A percentile compares a stretch with the other conserved stretches of the same genome.
phyloP scores from a whole-genome alignment of 2,329 filamentous ascomycete species.

The Cadophora luteo-olivacea region DNA sequence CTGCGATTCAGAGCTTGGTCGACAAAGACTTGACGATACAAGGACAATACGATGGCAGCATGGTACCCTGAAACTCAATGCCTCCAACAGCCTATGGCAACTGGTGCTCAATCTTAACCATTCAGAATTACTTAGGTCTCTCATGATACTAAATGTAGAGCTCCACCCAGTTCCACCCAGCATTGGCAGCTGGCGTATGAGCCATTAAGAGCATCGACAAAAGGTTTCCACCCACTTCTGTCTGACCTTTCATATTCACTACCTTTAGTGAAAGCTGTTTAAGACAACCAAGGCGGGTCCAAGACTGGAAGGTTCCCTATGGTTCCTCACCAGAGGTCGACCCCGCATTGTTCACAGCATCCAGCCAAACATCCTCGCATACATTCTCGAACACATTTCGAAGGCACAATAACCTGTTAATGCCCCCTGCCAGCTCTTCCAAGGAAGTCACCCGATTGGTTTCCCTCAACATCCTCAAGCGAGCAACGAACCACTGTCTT shows the following conservation, averaged over 20 bases:
- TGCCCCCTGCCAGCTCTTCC: conserved; percentile 3
- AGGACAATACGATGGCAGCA: neutral
- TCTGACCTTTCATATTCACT: no score
- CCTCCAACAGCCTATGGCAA: neutral
- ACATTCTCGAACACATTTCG: conserved; percentile 22
- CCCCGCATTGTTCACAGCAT: conserved; percentile 5
- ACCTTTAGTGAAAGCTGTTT: no score
- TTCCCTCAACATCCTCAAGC: neutral
- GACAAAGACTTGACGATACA: neutral
- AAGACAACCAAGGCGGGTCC: neutral
- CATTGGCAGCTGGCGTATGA: neutral
- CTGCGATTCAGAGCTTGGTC: neutral
- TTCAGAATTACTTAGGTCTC: neutral
- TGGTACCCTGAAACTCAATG: neutral
- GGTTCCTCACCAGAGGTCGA: neutral
- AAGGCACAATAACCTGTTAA: conserved; percentile 25
- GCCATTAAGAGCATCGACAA: no score
- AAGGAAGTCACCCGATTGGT: neutral
- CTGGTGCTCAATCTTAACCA: neutral
- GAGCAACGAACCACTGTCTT: neutral
- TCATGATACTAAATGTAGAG: neutral
- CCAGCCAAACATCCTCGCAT: conserved; percentile 13
- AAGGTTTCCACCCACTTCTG: no score
- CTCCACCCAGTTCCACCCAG: no score
- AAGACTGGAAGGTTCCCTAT: neutral